Evolutionary conservation across 1,284 basidiomycete genomes (phyloP).

Genomic region (Cryptococcus amylolentus): DNA sequence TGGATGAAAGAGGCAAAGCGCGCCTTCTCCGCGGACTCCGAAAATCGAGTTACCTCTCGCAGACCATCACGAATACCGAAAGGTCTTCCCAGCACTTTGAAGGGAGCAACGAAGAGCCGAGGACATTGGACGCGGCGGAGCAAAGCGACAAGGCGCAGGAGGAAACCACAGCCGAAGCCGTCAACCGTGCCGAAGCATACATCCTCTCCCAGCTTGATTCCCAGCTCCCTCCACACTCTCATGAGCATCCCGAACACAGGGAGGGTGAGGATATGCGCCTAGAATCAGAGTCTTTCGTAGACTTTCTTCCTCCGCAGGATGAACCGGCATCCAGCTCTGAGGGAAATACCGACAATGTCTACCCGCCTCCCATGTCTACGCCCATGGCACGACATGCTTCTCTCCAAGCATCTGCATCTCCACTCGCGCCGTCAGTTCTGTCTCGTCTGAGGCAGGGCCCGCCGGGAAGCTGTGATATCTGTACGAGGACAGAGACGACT

Average conservation of each 20-base stretch:
- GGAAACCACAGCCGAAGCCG: constrained; percentile 15
- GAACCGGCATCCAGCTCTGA: constrained; percentile 2
- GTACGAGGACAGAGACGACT: constrained; percentile 42
- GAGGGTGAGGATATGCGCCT: constrained; percentile 3
- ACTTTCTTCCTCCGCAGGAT: constrained; percentile 27
- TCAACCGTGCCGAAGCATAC: constrained; percentile 27
- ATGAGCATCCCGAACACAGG: background rate
- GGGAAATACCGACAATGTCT: background rate
- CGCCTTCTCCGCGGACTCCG: background rate
- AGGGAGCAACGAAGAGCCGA: background rate
- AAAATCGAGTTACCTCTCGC: constrained; percentile 1
- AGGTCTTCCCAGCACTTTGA: background rate
- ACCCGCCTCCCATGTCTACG: too few relatives aligned
- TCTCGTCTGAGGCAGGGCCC: constrained; percentile 37
- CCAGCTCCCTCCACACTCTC: background rate
- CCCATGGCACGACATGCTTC: background rate
- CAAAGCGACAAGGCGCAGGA: background rate
- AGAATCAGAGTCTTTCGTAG: constrained; percentile 28
- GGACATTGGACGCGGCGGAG: background rate
- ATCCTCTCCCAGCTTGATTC: constrained; percentile 28
- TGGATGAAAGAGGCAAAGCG: background rate
- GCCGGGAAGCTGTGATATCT: constrained; percentile 45
- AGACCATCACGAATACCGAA: background rate
- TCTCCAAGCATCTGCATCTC: background rate
- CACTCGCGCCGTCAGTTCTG: constrained; percentile 14